Conservation (phyloP, 2,329 filamentous ascomycete genomes). For the Talaromyces sp. region DNA sequence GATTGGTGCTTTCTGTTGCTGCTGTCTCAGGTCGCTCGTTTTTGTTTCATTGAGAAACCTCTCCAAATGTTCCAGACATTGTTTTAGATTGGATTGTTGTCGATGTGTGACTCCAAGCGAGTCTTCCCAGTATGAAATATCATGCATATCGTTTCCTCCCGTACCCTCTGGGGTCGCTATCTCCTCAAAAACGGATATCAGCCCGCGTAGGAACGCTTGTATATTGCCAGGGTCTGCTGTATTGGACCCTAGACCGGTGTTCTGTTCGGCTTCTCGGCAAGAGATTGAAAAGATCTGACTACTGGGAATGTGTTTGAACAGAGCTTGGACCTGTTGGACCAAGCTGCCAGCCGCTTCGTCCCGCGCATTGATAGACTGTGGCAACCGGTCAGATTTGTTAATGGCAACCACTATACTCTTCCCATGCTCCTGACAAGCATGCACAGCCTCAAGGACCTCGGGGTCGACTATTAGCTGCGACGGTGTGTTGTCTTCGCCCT, state of each 20-base stretch:
- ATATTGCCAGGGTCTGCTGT: slow-evolving; percentile 60
- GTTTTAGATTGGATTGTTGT: slow-evolving; percentile 74
- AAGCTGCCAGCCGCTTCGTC: slow-evolving; percentile 21
- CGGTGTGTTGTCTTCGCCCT: slow-evolving; percentile 28
- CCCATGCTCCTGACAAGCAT: slow-evolving; percentile 47
- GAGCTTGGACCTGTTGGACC: slow-evolving; percentile 38
- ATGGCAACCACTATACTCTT: slow-evolving; percentile 57
- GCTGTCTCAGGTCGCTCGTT: slow-evolving; percentile 9
- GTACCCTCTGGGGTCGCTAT: slow-evolving; percentile 40
- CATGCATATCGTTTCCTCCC: slow-evolving; percentile 35
- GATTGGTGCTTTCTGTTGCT: not conserved
- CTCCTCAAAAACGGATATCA: slow-evolving; percentile 64
- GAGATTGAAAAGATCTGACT: slow-evolving; percentile 64
- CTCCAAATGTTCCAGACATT: slow-evolving; percentile 68
- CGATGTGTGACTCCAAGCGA: slow-evolving; percentile 87
- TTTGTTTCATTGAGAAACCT: slow-evolving; percentile 65
- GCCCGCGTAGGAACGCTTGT: slow-evolving; percentile 62
- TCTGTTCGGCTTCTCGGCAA: slow-evolving; percentile 58
- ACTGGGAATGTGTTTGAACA: slow-evolving; percentile 43
- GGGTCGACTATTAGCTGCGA: slow-evolving; percentile 47
- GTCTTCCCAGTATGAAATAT: slow-evolving; percentile 66
- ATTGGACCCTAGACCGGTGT: not conserved
- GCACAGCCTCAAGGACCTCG: slow-evolving; percentile 55
- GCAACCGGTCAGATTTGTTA: slow-evolving; percentile 58
- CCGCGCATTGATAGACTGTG: slow-evolving; percentile 18